These are phyloP conservation scores for Singerocomus rubriflavus DNA, from an alignment of 1,284 basidiomycete species.

Conservation along the genomic window DNA sequence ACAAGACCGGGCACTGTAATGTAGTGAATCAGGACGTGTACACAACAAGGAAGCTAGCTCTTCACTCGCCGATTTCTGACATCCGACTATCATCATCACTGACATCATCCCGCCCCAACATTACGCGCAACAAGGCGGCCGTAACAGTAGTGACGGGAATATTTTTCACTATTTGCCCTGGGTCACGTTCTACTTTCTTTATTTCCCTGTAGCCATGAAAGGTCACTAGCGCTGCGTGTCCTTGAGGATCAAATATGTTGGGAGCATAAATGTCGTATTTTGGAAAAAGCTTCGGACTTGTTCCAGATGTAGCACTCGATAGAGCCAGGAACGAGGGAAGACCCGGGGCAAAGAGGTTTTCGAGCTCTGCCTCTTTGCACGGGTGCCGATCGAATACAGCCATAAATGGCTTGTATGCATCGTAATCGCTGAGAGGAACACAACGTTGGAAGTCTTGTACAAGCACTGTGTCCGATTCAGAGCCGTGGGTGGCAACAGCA, in stretches of 20 bases:
- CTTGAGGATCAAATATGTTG: not conserved
- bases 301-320: slow-evolving; percentile 15
- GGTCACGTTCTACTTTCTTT: slow-evolving; percentile 2
- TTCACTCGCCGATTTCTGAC: not conserved
- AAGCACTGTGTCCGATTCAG: not conserved
- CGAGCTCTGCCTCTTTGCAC: slow-evolving; percentile 11
- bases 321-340: slow-evolving; percentile 7
- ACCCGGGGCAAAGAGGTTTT: slow-evolving; percentile 17
- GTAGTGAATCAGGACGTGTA: not conserved
- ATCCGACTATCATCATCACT: slow-evolving; percentile 1
- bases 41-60: too few relatives aligned
- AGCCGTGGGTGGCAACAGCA: not conserved
- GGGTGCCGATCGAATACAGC: slow-evolving; percentile 5
- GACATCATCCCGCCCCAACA: not conserved
- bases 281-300: not conserved
- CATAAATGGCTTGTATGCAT: slow-evolving; percentile 13
- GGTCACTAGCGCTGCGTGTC: not conserved
- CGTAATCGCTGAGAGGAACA: slow-evolving; percentile 12
- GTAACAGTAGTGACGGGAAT: not conserved
- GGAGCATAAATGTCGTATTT: not conserved
- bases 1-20: not conserved
- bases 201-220: not conserved
- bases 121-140: not conserved
- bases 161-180: not conserved
- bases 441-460: not conserved